Base-by-base conservation (phyloP, 2,329 filamentous ascomycete genomes). In the Fusarium praegraminearum region DNA sequence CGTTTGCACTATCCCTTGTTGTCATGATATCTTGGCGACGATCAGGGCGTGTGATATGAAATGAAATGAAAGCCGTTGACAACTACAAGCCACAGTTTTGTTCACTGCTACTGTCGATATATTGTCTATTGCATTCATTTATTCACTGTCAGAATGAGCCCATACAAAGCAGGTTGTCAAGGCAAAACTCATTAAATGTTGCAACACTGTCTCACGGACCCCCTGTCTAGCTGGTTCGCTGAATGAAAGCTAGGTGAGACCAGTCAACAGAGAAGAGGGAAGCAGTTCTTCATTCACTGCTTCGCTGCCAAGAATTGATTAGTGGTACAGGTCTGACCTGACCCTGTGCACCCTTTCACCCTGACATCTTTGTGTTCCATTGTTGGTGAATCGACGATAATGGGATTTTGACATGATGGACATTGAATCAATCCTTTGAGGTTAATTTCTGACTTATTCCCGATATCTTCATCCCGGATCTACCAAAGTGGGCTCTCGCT, bases 111-210 rank as follows among this genome's bases (percentile, higher is more conserved):
- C 30, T 56, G 35, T 24, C 28, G 28, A 32, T 32, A 46, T 41
- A 30, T 53, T 45, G 16, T 41, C 38, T 18, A 44, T 56, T 56
- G 33, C 30, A 53, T 70, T 59, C 38, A 50, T 70, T 56, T 30
- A 38, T 18, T 28, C 41, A 38, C 40, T 44, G 40, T 67, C 32
- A 44, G 20, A 18, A 47, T 70, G 32, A 52, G 56, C 53, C 28
- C 52, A 46, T 61, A 46, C 57, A 58, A 65, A 50, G 59, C 44
- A 67, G 68, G 68, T 69, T 71, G 68, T 46, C 67, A 47, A 50
- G 67, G 30, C 33, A 70, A 66, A 64, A n/a, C 47, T 52, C 62
- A 41, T 50, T 40, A 56, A 58, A 46, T 51, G 52, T 47, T 63
- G 54, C 52, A 49, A 46, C 55, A 66, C 57, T 60, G 68, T 71